phyloP scores from a whole-genome alignment of 257 asterid species.

The Rauvolfia tetraphylla region DNA sequence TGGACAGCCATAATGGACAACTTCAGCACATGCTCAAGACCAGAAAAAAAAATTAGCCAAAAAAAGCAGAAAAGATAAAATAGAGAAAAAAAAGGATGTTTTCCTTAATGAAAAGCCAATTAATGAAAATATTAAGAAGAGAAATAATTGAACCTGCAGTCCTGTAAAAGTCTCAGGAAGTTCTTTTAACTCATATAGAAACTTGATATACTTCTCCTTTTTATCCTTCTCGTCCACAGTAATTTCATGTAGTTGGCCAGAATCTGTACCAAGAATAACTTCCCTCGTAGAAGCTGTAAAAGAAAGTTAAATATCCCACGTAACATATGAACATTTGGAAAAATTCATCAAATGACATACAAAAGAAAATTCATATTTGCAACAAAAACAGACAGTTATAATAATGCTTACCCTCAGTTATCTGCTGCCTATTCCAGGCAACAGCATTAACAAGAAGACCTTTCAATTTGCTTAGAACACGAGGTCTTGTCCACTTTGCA shows the following conservation, averaged over 20 bases:
- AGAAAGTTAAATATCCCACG: constrained; percentile 17
- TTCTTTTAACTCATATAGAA: constrained; percentile 77
- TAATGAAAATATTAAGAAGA: constrained; percentile 4
- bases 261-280: constrained; percentile 81
- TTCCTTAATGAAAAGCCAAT: not conserved
- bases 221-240: constrained; percentile 95
- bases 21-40: not conserved
- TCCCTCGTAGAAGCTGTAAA: constrained; percentile 86
- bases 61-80: not conserved
- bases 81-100: not conserved
- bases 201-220: constrained; percentile 81
- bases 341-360: not conserved
- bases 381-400: not conserved
- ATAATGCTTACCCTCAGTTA: constrained; percentile 64
- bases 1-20: not conserved
- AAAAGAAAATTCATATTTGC: not conserved
- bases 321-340: not conserved
- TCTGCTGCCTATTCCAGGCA: constrained; percentile 92
- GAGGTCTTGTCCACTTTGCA: constrained; percentile 95
- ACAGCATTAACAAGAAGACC: constrained; percentile 77
- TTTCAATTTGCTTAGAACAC: constrained; percentile 65
- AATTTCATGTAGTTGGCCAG: constrained; percentile 91
- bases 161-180: constrained; percentile 92
- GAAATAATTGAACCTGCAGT: constrained; percentile 62
- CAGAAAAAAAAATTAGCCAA: not conserved